phyloP scores from a whole-genome alignment of 176 grass and related monocot genomes.

The Triticum urartu region DNA sequence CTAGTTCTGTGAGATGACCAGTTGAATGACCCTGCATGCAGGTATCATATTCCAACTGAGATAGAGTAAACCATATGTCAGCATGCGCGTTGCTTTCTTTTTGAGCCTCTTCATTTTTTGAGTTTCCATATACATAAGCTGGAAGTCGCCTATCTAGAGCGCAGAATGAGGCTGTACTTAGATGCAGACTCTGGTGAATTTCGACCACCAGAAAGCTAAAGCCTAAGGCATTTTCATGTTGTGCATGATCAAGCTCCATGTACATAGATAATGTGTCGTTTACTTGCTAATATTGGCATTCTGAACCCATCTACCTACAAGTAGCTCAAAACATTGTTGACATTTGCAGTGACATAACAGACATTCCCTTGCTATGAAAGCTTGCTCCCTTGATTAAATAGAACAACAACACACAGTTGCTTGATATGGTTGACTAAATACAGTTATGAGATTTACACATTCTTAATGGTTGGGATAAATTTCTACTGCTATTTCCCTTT shows the following conservation, averaged over 20 bases:
- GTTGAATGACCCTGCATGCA: not conserved
- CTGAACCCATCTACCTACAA: not conserved
- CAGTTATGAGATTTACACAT: not conserved
- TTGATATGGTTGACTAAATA: not conserved
- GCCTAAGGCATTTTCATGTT: not conserved
- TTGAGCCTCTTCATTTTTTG: not conserved
- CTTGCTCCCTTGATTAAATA: not conserved
- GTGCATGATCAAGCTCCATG: not conserved
- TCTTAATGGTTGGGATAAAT: not conserved
- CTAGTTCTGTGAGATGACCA: not conserved
- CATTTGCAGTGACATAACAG: not conserved
- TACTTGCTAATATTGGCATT: not conserved
- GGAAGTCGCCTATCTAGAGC: not conserved
- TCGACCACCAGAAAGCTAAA: conserved; percentile 7
- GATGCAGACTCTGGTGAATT: not conserved
- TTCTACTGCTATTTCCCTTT: conserved; percentile 8
- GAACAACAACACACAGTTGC: not conserved
- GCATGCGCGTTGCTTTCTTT: not conserved
- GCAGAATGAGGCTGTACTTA: not conserved
- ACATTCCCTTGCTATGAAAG: not conserved
- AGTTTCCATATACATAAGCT: conserved; percentile 9
- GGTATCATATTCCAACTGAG: not conserved
- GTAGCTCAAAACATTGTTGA: not conserved
- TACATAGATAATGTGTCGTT: not conserved
- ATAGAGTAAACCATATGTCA: conserved; percentile 5